phyloP scores from a whole-genome alignment of 1,139 yeast species.

The Hemisphaericaspora lyxosophila region DNA sequence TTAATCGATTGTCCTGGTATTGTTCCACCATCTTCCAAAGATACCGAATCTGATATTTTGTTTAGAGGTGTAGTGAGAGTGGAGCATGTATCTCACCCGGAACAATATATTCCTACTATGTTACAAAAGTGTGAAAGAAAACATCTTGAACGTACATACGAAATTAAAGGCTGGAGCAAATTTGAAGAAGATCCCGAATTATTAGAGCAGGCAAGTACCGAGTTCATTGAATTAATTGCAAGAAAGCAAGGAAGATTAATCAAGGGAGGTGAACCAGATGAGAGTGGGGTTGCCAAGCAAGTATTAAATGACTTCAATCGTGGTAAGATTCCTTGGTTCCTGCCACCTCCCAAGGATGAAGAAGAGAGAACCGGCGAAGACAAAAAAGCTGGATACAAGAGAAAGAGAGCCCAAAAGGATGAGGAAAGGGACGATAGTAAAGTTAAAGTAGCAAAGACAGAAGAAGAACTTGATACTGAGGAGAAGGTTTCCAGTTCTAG shows the following conservation, averaged over 20 bases:
- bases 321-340: conserved; percentile 98
- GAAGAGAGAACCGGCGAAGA: conserved; percentile 54
- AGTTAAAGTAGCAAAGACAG: conserved; percentile 6
- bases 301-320: conserved; percentile 92
- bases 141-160: conserved; percentile 94
- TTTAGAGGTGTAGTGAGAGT: conserved; percentile 98
- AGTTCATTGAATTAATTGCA: conserved; percentile 86
- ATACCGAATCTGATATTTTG: conserved; percentile 87
- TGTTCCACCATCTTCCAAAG: conserved; percentile 92
- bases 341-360: conserved; percentile 82
- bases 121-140: conserved; percentile 81
- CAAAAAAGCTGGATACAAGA: conserved; percentile 52
- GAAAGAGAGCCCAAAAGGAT: conserved; percentile 50
- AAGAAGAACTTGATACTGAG: conserved; percentile 14
- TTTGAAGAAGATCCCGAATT: conserved; percentile 41
- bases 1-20: conserved; percentile 98
- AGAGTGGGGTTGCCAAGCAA: conserved; percentile 86
- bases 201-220: conserved; percentile 59
- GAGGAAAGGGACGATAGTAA: conserved; percentile 17
- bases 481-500: conserved; percentile 11
- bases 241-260: conserved; percentile 88
- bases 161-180: conserved; percentile 82
- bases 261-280: conserved; percentile 98
- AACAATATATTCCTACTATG: conserved; percentile 89
- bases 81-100: conserved; percentile 93